Evolutionary conservation across 2,329 filamentous ascomycete species (phyloP), one percentile per base, ranked within the genome.

Genomic region (Talaromyces funiculosus): DNA sequence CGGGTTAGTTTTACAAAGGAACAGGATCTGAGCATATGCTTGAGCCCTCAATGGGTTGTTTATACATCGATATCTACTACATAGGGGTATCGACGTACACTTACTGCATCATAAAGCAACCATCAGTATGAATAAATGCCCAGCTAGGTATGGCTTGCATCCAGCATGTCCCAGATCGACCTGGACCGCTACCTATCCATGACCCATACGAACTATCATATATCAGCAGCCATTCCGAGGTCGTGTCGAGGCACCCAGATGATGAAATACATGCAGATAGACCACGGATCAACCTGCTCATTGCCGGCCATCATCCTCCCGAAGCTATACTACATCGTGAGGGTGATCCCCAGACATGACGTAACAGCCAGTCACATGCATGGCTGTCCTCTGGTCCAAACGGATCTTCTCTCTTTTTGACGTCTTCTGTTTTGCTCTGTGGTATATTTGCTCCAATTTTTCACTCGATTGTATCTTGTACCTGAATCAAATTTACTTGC

Each of bases 321-420:
- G 22, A 31, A 10, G 22, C n/a, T 18, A 38, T 24, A 7, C n/a
- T n/a, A 16, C 5, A 38, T 10, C 1, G 33, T n/a, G 22, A 22
- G 6, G 42, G 9, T n/a, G 54, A 57, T 45, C 42, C 22, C 29
- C 38, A 43, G 40, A 31, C n/a, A 57, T 57, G 54, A 57, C 54
- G 54, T 57, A 45, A n/a, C n/a, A n/a, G 42, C 33, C 12, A 16
- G 42, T 57, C 54, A 57, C 54, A 45, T 57, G 54, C 5, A 7
- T 31, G 54, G 10, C 54, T 31, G 24, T 49, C 45, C 45, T 14
- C n/a, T 2, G 18, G 26, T 4, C 22, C 22, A 47, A 24, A 20
- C 9, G 43, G 24, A 24, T 1, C 22, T 7, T 35, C 31, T 53
- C 14, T 53, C 51, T n/a, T 12, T 22, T n/a, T 31, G 18, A 10